Evolutionary conservation across 352 stramenopile species (phyloP).

Genomic region (Phytophthora agathidicida): DNA sequence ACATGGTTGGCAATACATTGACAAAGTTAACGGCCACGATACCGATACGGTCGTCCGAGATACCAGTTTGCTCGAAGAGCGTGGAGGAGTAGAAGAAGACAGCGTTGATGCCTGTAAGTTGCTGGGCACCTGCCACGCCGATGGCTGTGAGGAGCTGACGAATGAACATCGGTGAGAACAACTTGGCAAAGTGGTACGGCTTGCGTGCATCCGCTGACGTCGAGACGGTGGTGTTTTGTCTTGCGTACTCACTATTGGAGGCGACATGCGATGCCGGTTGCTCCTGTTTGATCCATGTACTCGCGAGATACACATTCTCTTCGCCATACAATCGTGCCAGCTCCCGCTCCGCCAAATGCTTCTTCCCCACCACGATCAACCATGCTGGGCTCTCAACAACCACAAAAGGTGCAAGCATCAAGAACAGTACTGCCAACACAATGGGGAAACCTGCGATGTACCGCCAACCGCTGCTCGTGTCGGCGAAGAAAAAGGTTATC

Average conservation of each 20-base stretch:
- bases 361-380: conserved; percentile 29
- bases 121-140: conserved; percentile 34
- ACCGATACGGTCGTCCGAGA: conserved; percentile 48
- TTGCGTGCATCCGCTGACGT: background rate
- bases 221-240: background rate
- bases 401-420: conserved; percentile 23
- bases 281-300: conserved; percentile 20
- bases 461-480: conserved; percentile 33
- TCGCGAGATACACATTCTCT: conserved; percentile 25
- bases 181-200: conserved; percentile 1
- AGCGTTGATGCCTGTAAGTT: conserved; percentile 59
- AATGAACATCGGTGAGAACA: conserved; percentile 27
- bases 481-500: conserved; percentile 34
- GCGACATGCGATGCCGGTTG: background rate
- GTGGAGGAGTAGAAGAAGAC: conserved; percentile 62
- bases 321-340: conserved; percentile 32
- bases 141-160: conserved; percentile 41
- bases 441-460: conserved; percentile 41
- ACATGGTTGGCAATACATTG: conserved; percentile 39
- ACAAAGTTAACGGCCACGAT: conserved; percentile 55
- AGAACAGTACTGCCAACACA: conserved; percentile 29
- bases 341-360: conserved; percentile 21
- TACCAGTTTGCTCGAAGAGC: conserved; percentile 50
- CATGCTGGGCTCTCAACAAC: conserved; percentile 28
- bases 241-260: background rate